Base-by-base conservation (phyloP, 2,329 filamentous ascomycete species). In the Penicillium rolfsii region DNA sequence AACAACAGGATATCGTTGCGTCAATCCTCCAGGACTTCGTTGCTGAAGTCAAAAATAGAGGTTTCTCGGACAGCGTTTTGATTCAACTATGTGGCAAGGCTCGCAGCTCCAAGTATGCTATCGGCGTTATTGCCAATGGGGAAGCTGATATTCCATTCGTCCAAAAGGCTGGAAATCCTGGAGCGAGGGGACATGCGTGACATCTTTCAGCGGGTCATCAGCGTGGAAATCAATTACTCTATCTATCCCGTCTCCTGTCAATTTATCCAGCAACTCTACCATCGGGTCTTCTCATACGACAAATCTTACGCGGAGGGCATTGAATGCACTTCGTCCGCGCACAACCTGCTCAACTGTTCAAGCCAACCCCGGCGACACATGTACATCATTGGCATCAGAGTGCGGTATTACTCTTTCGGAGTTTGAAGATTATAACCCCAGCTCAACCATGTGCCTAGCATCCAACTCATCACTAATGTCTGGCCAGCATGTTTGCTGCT, bases 401-500 rank as follows among this genome's bases (percentile, higher is more conserved):
- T 49, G 46, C n/a, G 46, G 46, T 26, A 49, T 49, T 16, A 49
- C 46, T 28, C 16, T 30, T 5, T 11, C 46, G 3, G 26, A 49
- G 22, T 30, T 49, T 28, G 16, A 28, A n/a, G 16, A 49, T 14
- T 49, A 49, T 24, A 49, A 49, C n/a, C 22, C 22, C 46, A 49
- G 22, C 8, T n/a, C 16, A n/a, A 30, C 22, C 28, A n/a, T 28
- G 11, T 49, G 46, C 36, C 36, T 38, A 14, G 36, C 36, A 38
- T 38, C 36, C 36, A 38, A 38, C 28, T 49, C 46, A 28, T 28
- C 46, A 6, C 26, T 49, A 24, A 28, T 30, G 7, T 8, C 66
- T 11, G 71, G 69, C 9, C 62, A 74, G 45, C 67, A 71, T 43
- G 61, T 75, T 7, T 70, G 64, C 45, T 70, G 67, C 52, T 59